phyloP scores from a whole-genome alignment of 2,329 filamentous ascomycete genomes.

The Sphaerulina populicola region DNA sequence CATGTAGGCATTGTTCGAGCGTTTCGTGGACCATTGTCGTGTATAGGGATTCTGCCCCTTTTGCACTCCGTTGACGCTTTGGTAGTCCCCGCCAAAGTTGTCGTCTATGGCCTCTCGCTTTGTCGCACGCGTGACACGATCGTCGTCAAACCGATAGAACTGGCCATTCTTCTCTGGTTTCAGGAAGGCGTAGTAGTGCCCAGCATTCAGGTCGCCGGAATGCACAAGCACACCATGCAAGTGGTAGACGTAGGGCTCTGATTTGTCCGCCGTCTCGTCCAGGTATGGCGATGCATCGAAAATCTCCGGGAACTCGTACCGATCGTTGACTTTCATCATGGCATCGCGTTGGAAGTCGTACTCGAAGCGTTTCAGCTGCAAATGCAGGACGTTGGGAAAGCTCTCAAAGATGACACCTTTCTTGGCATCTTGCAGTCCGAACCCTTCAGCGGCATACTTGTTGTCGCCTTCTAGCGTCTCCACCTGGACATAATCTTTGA shows the following conservation, averaged over 20 bases:
- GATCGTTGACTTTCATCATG: conserved; percentile 98
- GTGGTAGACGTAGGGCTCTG: conserved; percentile 84
- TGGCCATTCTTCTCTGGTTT: conserved; percentile 87
- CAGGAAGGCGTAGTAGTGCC: conserved; percentile 95
- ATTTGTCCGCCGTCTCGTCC: conserved; percentile 73
- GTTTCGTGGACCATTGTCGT: conserved; percentile 55
- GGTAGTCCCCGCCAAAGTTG: conserved; percentile 86
- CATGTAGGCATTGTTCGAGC: conserved; percentile 91
- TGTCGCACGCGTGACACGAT: conserved; percentile 90
- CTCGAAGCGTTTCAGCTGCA: conserved; percentile 95
- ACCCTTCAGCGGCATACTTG: conserved; percentile 89
- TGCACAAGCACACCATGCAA: conserved; percentile 93
- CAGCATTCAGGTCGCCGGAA: conserved; percentile 91
- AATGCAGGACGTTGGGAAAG: conserved; percentile 86
- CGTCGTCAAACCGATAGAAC: conserved; percentile 97
- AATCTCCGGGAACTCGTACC: conserved; percentile 78
- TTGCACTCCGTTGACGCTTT: conserved; percentile 42
- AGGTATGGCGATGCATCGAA: conserved; percentile 84
- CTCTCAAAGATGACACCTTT: conserved; percentile 96
- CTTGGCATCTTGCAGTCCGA: conserved; percentile 89
- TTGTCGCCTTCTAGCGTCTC: conserved; percentile 97
- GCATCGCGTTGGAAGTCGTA: conserved; percentile 93
- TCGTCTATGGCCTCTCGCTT: conserved; percentile 88
- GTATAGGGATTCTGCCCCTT: conserved; percentile 58
- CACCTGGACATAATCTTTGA: conserved; percentile 91